Percentiles rank a stretch among this genome's conserved stretches.
phyloP scores from a whole-genome alignment of 73 alveolate species.

The Uronychia binucleata region DNA sequence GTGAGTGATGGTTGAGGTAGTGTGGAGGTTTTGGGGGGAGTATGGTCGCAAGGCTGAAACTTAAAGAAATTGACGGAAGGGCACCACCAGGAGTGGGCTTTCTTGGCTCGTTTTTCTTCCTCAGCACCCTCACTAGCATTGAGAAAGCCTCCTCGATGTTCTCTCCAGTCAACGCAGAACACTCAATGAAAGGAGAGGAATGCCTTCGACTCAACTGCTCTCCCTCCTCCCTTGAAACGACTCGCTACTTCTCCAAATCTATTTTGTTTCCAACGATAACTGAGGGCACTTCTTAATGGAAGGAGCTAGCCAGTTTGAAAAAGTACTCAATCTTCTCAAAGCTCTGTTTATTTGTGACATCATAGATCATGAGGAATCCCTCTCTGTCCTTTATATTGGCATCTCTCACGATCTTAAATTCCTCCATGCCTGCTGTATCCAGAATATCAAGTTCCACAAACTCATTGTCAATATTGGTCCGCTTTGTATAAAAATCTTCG shows the following conservation, averaged over 20 bases:
- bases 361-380: constrained; percentile 26
- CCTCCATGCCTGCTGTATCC: constrained; percentile 46
- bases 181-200: too few relatives aligned
- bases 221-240: background rate
- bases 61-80: constrained; percentile 98
- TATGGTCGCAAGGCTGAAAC: constrained; percentile 99
- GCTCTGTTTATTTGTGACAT: constrained; percentile 3
- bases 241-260: background rate
- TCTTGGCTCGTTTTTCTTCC: too few relatives aligned
- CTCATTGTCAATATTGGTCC: background rate
- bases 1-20: too few relatives aligned
- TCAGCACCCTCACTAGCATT: too few relatives aligned
- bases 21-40: constrained; percentile 99
- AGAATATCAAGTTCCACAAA: background rate
- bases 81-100: constrained; percentile 99
- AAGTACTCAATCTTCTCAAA: background rate
- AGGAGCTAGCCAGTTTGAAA: background rate
- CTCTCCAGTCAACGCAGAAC: too few relatives aligned
- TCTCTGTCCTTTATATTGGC: constrained; percentile 2
- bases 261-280: background rate
- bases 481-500: constrained; percentile 25
- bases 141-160: too few relatives aligned
- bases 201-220: background rate
- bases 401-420: constrained; percentile 20
- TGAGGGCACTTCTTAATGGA: background rate